Evolutionary conservation across 352 stramenopile species (phyloP).

Genomic region (Phytophthora pini): DNA sequence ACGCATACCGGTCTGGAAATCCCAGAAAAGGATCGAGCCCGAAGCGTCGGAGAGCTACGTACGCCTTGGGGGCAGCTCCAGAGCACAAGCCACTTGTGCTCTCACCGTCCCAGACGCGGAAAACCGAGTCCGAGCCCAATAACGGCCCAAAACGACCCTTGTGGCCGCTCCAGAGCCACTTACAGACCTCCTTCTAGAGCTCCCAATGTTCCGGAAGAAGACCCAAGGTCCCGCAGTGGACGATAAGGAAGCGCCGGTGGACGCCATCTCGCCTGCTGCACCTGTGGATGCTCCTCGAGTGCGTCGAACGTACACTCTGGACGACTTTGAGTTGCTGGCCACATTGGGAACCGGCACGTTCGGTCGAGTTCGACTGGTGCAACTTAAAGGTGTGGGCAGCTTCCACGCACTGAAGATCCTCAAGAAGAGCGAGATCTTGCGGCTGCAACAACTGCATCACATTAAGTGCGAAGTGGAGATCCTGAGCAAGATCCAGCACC

Average conservation of each 20-base stretch:
- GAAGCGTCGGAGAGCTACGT: constrained; percentile 38
- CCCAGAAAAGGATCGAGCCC: constrained; percentile 25
- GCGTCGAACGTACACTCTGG: constrained; percentile 53
- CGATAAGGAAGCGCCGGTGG: constrained; percentile 51
- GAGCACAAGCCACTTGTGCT: constrained; percentile 20
- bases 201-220: constrained; percentile 54
- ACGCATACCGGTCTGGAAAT: neutral
- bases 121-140: neutral
- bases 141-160: constrained; percentile 16
- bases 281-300: constrained; percentile 38
- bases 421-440: constrained; percentile 92
- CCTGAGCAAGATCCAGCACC: constrained; percentile 85
- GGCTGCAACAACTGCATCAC: constrained; percentile 91
- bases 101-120: constrained; percentile 11
- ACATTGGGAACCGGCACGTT: constrained; percentile 91
- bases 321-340: constrained; percentile 81
- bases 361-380: constrained; percentile 86
- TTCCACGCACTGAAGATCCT: constrained; percentile 93
- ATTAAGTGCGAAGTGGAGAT: constrained; percentile 94
- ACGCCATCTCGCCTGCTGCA: constrained; percentile 58
- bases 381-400: constrained; percentile 57
- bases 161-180: too few species aligned
- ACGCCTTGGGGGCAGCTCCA: neutral
- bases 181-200: too few species aligned
- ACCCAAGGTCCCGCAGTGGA: constrained; percentile 27